Evolutionary conservation across 2,329 filamentous ascomycete species (phyloP).

Genomic region (Aspergillus sp.): DNA sequence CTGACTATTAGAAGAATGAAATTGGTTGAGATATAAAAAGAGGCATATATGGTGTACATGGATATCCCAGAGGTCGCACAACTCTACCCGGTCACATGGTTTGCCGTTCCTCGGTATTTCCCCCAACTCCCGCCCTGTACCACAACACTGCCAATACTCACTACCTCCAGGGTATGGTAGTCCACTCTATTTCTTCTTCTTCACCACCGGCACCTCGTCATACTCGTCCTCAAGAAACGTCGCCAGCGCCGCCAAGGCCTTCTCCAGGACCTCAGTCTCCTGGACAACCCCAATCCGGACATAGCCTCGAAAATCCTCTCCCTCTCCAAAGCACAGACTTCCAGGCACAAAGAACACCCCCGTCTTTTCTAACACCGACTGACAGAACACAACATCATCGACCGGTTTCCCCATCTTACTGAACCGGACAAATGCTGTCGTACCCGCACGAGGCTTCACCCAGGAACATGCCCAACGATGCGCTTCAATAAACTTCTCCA

Average conservation of each 20-base stretch:
- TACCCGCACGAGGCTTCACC: conserved; percentile 74
- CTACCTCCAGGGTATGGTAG: no score
- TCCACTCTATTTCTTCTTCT: conserved; percentile 68
- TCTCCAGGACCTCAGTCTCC: conserved; percentile 63
- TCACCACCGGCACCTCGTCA: conserved; percentile 48
- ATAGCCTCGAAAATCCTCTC: conserved; percentile 66
- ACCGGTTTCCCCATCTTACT: conserved; percentile 57
- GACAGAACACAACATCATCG: conserved; percentile 68
- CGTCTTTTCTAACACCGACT: conserved; percentile 62
- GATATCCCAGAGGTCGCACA: no score
- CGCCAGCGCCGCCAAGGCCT: conserved; percentile 57
- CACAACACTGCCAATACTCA: not conserved
- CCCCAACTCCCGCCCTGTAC: no score
- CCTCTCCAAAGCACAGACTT: conserved; percentile 66
- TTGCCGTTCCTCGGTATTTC: not conserved
- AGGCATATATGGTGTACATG: no score
- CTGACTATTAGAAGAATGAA: not conserved
- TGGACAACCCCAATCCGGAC: conserved; percentile 74
- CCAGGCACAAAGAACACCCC: conserved; percentile 74
- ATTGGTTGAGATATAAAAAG: no score
- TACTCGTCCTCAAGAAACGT: conserved; percentile 55
- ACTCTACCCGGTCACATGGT: not conserved
- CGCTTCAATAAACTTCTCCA: conserved; percentile 67
- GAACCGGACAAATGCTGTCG: conserved; percentile 76
- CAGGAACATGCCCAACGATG: conserved; percentile 66